phyloP scores from a whole-genome alignment of 257 asterid genomes.

The Cruciata laevipes region DNA sequence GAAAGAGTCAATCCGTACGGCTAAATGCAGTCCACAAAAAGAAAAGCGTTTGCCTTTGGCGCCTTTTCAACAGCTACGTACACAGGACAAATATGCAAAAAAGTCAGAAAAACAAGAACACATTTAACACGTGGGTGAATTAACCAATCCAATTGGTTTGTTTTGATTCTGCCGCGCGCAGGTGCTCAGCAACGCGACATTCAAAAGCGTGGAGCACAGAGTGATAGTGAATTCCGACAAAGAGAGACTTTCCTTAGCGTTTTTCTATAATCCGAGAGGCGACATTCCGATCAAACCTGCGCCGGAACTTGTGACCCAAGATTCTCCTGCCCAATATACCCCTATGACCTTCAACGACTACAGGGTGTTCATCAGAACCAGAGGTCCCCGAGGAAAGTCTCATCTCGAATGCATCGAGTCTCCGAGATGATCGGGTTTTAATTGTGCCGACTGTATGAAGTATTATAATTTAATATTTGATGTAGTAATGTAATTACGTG shows the following conservation, averaged over 20 bases:
- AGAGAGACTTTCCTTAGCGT: constrained; percentile 31
- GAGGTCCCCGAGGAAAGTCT: constrained; percentile 32
- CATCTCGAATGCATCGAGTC: constrained; percentile 30
- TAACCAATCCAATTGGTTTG: too few species aligned
- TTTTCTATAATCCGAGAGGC: constrained; percentile 37
- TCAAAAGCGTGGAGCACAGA: constrained; percentile 42
- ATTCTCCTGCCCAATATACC: constrained; percentile 19
- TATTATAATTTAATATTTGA: too few species aligned
- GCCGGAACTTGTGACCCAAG: constrained; percentile 21
- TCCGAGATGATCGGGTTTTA: neutral
- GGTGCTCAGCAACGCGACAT: constrained; percentile 33
- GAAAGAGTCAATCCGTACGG: neutral
- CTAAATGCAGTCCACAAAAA: neutral
- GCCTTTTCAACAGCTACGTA: neutral
- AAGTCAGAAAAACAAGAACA: neutral
- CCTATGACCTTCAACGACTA: constrained; percentile 28
- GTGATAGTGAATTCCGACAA: constrained; percentile 31
- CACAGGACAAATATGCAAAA: neutral
- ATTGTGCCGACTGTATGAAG: too few species aligned
- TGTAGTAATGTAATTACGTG: neutral
- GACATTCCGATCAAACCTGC: constrained; percentile 27
- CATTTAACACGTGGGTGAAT: neutral
- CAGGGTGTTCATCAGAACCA: constrained; percentile 29
- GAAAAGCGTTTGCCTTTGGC: neutral
- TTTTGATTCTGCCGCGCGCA: constrained; percentile 7